Evolutionary conservation across 2,329 filamentous ascomycete genomes (phyloP).

Genomic region (Tolypocladium paradoxum): DNA sequence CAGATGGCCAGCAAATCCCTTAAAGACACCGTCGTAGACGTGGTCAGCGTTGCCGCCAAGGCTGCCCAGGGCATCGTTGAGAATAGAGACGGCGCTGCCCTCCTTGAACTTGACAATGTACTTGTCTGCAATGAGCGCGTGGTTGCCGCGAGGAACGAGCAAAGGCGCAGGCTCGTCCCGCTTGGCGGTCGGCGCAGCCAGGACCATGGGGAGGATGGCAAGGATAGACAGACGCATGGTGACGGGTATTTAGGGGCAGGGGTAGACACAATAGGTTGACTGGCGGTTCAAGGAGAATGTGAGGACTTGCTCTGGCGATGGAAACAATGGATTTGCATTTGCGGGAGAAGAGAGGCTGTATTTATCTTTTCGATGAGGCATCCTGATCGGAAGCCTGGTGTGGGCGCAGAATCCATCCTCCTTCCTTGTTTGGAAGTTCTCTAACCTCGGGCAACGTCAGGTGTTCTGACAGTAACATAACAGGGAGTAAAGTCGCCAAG

Average conservation of each 20-base stretch:
- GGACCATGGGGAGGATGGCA: slow-evolving; percentile 8
- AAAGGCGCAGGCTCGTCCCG: slow-evolving; percentile 15
- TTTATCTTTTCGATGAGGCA: no score
- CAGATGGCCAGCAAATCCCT: slow-evolving; percentile 12
- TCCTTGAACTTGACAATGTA: slow-evolving; percentile 18
- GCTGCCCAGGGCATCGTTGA: slow-evolving; percentile 5
- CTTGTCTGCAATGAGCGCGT: slow-evolving; percentile 10
- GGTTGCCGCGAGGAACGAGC: slow-evolving; percentile 6
- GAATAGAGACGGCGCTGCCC: slow-evolving; percentile 1
- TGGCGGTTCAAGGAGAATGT: no score
- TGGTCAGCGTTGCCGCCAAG: slow-evolving; percentile 11
- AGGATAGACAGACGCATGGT: slow-evolving; percentile 9
- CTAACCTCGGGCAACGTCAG: no score
- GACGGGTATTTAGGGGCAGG: not conserved
- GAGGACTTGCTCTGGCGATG: no score
- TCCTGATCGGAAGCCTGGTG: no score
- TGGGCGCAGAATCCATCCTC: no score
- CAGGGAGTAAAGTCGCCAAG: no score
- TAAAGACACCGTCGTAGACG: slow-evolving; percentile 10
- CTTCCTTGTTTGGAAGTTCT: no score
- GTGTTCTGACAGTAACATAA: no score
- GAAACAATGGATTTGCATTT: no score
- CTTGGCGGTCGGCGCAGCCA: slow-evolving; percentile 7
- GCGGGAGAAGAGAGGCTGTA: no score
- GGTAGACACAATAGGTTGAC: no score